These are phyloP conservation scores for Termitomyces sp. DNA, from an alignment of 1,284 basidiomycete genomes.

Conservation along the genomic window DNA sequence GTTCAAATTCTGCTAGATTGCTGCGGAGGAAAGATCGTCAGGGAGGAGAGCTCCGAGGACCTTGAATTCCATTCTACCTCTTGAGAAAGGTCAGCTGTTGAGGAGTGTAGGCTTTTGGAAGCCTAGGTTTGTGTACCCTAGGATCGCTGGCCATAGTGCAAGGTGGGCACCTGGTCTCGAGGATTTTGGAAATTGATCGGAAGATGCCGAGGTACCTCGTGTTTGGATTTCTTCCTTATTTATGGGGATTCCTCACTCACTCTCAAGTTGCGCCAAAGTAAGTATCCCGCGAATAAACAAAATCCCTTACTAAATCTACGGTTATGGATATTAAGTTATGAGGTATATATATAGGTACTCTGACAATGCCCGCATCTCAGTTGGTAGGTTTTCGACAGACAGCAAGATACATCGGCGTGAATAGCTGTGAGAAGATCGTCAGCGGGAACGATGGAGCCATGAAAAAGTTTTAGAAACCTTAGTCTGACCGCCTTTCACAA, in stretches of 20 bases:
- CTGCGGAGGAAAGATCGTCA: constrained; percentile 24
- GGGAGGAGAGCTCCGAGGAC: constrained; percentile 7
- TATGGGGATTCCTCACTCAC: not conserved
- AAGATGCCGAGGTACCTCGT: constrained; percentile 19
- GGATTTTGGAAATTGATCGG: constrained; percentile 19
- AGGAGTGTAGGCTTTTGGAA: constrained; percentile 55
- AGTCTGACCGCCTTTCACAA: constrained; percentile 81
- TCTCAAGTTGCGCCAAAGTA: not conserved
- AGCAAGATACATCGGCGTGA: constrained; percentile 78
- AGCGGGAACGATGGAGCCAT: not conserved
- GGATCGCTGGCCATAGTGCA: constrained; percentile 38
- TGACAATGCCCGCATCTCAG: constrained; percentile 19
- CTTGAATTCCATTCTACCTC: constrained; percentile 27
- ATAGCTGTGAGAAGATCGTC: constrained; percentile 44
- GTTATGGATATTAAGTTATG: constrained; percentile 20
- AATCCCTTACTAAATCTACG: constrained; percentile 8
- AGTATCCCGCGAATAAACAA: constrained; percentile 4
- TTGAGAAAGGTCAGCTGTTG: constrained; percentile 51
- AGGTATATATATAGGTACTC: constrained; percentile 15
- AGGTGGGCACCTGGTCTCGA: constrained; percentile 11
- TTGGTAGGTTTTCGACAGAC: constrained; percentile 61
- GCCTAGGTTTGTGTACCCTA: constrained; percentile 50
- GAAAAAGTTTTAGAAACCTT: constrained; percentile 53
- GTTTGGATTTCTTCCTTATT: constrained; percentile 19
- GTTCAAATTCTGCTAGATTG: constrained; percentile 49